Evolutionary conservation across 73 alveolate species (phyloP).

Genomic region (Vitrella brassicaformis): DNA sequence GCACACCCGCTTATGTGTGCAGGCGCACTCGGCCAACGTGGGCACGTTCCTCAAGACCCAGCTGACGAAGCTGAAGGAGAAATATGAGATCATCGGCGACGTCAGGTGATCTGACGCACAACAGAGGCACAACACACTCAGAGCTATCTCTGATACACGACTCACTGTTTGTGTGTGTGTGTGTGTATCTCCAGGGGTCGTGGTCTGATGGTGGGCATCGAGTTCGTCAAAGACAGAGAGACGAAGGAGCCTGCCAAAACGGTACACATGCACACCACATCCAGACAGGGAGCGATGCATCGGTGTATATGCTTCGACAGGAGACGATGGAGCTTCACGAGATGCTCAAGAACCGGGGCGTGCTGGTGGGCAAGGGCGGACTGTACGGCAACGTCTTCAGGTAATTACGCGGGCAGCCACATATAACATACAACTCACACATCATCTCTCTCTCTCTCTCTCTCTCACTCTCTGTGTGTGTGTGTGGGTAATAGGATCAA

Average conservation of each 20-base stretch:
- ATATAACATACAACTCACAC: too few relatives aligned
- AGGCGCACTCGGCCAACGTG: conserved; percentile 3
- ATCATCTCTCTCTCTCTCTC: too few relatives aligned
- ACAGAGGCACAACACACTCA: too few relatives aligned
- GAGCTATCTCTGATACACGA: too few relatives aligned
- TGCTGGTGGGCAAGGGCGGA: conserved; percentile 5
- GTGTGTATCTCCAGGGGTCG: too few relatives aligned
- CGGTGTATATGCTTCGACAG: not conserved
- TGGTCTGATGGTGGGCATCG: conserved; percentile 28
- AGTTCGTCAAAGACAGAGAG: conserved; percentile 10
- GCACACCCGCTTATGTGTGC: too few relatives aligned
- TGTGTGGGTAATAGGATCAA: too few relatives aligned
- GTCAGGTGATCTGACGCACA: too few relatives aligned
- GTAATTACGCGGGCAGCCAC: too few relatives aligned
- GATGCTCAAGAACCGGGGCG: not conserved
- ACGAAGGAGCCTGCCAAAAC: conserved; percentile 14
- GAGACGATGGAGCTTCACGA: not conserved
- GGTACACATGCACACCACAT: too few relatives aligned
- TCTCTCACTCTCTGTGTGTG: too few relatives aligned
- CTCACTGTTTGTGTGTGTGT: too few relatives aligned
- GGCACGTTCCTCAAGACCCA: conserved; percentile 5
- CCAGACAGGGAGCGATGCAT: not conserved
- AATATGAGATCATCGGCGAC: conserved; percentile 13
- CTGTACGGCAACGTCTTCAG: conserved; percentile 3
- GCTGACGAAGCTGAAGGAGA: conserved; percentile 5